Conservation (phyloP, 2,329 filamentous ascomycete species). For the Penicillium sp. region DNA sequence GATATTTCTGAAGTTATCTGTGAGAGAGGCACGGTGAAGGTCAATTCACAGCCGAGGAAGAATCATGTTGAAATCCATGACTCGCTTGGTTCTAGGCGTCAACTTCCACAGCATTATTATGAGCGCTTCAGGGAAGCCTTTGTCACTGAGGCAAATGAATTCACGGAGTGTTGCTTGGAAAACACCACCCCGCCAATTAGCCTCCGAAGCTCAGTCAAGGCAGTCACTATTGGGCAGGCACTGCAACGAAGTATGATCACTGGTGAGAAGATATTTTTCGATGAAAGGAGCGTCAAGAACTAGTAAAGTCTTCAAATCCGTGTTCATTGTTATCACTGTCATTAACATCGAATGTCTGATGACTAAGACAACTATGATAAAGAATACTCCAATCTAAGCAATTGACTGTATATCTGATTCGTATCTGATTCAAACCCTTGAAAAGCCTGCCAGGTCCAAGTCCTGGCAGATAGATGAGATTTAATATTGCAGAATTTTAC, state of each 20-base stretch:
- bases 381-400: too few relatives aligned
- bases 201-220: conserved; percentile 55
- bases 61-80: conserved; percentile 58
- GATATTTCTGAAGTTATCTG: conserved; percentile 66
- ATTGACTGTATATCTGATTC: too few relatives aligned
- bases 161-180: conserved; percentile 59
- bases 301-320: background rate
- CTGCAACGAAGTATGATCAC: conserved; percentile 56
- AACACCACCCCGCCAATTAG: conserved; percentile 54
- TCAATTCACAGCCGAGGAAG: conserved; percentile 58
- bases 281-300: conserved; percentile 31
- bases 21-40: conserved; percentile 59
- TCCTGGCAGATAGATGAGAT: too few relatives aligned
- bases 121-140: conserved; percentile 63
- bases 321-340: too few relatives aligned
- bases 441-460: too few relatives aligned
- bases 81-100: conserved; percentile 52
- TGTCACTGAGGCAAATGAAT: conserved; percentile 62
- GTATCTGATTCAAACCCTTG: too few relatives aligned
- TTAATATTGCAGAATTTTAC: too few relatives aligned
- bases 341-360: too few relatives aligned
- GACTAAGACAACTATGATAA: too few relatives aligned
- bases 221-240: conserved; percentile 57
- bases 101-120: conserved; percentile 62
- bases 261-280: conserved; percentile 48